Evolutionary conservation across 2,329 filamentous ascomycete species (phyloP).

Genomic region (Tolypocladium sp.): DNA sequence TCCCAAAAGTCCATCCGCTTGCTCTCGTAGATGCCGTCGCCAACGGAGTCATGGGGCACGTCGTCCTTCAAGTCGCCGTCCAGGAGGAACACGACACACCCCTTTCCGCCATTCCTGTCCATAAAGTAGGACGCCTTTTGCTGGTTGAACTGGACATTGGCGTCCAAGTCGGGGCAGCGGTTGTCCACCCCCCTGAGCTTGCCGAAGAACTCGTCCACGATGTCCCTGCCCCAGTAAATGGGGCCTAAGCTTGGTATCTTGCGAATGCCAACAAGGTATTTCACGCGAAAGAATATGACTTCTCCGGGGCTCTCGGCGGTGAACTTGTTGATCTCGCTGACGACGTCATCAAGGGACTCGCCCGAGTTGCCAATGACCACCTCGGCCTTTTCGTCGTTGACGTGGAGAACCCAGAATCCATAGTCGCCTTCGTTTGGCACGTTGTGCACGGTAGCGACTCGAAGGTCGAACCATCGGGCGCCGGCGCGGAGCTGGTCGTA

Average conservation of each 20-base stretch:
- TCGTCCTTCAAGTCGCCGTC: conserved; percentile 1
- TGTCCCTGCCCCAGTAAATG: conserved; percentile 23
- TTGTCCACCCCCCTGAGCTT: conserved; percentile 31
- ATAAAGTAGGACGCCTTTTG: conserved; percentile 18
- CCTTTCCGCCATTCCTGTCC: conserved; percentile 19
- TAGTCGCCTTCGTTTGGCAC: conserved; percentile 3
- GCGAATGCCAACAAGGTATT: conserved; percentile 30
- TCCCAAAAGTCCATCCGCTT: conserved; percentile 15
- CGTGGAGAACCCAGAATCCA: conserved; percentile 32
- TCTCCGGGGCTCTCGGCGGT: conserved; percentile 31
- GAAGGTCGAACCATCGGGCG: conserved; percentile 37
- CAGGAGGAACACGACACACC: conserved; percentile 23
- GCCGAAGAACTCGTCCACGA: conserved; percentile 32
- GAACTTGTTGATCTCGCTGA: conserved; percentile 34
- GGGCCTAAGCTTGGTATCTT: conserved; percentile 16
- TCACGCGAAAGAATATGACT: conserved; percentile 36
- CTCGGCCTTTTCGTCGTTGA: conserved; percentile 22
- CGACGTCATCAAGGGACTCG: conserved; percentile 30
- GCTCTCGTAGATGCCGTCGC: conserved; percentile 19
- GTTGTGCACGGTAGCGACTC: conserved; percentile 24
- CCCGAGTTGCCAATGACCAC: conserved; percentile 35
- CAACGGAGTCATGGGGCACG: conserved; percentile 8
- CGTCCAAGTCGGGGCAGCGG: conserved; percentile 20
- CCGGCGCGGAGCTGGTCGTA: conserved; percentile 35
- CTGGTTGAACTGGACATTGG: conserved; percentile 12